Evolutionary conservation across 1,139 yeast species (phyloP), one percentile per base, ranked within the genome.

Genomic region (Zygoascus sp.): DNA sequence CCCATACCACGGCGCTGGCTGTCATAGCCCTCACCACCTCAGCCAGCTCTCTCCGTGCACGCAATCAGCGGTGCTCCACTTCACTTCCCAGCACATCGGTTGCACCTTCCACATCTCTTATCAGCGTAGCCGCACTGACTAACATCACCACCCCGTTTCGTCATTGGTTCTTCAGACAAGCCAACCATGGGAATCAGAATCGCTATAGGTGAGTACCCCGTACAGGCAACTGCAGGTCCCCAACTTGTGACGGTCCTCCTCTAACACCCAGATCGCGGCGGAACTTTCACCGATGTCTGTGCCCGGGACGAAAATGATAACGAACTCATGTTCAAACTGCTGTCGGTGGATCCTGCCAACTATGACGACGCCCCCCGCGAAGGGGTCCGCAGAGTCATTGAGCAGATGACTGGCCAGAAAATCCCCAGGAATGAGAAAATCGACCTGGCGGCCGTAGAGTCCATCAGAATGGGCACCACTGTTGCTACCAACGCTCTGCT

Each of bases 351-450:
- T 61, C 95, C 96, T 0, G 70, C 75, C 39, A 89, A 89, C 67
- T 89, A 90, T 62, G 68, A 73, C 3, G 97, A 90, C 71, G 96
- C 97, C 0, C 95, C 95, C 3, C 73, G 90, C 13, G 97, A 89
- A 67, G 97, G 96, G 5, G 86, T 90, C 41, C 73, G 97, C 53
- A 68, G 95, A 44, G 76, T 87, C 0, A 66, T 90, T 50, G 94
- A 85, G 60, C 66, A 68, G 32, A 78, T 76, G 49, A 74, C 78
- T 1, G 75, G 76, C 0, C 63, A 59, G 3, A 47, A 62, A 9
- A 83, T 84, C 37, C 64, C 69, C 2, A 58, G 63, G 34, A 75
- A 73, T 4, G 58, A 60, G 20, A 70, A 68, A 2, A 60, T 77
- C 40, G 79, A 76, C 52, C 66, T 81, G 5, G 61, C 73, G 0